Conservation (phyloP, 2,329 filamentous ascomycete genomes). For the Aspergillaceae sp. region DNA sequence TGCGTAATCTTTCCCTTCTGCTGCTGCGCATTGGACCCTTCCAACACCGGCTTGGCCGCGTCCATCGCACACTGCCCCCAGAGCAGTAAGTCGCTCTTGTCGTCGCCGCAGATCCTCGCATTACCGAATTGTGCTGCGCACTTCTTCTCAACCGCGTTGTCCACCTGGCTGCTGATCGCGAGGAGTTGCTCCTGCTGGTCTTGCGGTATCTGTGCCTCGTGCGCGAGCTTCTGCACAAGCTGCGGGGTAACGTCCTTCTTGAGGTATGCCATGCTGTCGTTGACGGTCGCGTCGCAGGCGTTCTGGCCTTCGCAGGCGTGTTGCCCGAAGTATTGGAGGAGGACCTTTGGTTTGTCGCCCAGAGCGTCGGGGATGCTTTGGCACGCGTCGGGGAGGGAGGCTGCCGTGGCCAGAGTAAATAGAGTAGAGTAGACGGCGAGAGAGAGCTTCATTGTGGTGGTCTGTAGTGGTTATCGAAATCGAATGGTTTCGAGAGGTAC, state of each 20-base stretch:
- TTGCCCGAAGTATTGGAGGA: constrained; percentile 6
- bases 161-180: constrained; percentile 3
- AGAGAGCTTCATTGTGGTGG: not conserved
- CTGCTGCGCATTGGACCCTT: not conserved
- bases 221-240: constrained; percentile 3
- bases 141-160: constrained; percentile 3
- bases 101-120: constrained; percentile 5
- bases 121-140: constrained; percentile 4
- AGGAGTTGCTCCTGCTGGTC: constrained; percentile 3
- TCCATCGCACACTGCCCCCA: constrained; percentile 2
- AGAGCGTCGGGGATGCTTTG: constrained; percentile 4
- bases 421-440: not conserved
- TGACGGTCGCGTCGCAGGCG: constrained; percentile 7
- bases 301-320: constrained; percentile 5
- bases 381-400: constrained; percentile 2
- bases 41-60: constrained; percentile 4
- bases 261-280: constrained; percentile 6
- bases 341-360: constrained; percentile 5
- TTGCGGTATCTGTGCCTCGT: constrained; percentile 2
- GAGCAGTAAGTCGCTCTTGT: not conserved
- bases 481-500: not conserved
- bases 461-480: not conserved
- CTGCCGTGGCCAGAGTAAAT: not conserved
- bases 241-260: constrained; percentile 4
- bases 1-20: not conserved